These are phyloP conservation scores for Didymella segeticola DNA, from an alignment of 2,329 filamentous ascomycete species.

Conservation along the genomic window DNA sequence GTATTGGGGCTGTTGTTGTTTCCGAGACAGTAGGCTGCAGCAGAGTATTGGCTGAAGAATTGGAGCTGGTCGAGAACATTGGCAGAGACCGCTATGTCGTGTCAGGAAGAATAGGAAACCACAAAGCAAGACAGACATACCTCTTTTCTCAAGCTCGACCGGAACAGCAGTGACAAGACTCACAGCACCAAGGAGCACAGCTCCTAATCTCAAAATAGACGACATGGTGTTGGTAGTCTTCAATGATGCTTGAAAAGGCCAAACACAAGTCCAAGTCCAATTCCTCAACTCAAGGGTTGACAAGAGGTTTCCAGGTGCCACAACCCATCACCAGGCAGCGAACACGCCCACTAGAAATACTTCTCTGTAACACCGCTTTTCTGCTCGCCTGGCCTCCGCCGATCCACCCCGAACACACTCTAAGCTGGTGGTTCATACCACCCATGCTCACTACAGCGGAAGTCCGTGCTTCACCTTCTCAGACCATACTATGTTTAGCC, in stretches of 20 bases:
- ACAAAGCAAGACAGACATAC: slow-evolving; percentile 20
- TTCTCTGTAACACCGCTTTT: slow-evolving; percentile 1
- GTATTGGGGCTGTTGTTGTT: slow-evolving; percentile 56
- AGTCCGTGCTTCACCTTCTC: slow-evolving; percentile 14
- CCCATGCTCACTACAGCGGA: slow-evolving; percentile 8
- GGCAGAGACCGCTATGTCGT: slow-evolving; percentile 46
- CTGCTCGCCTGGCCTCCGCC: not conserved
- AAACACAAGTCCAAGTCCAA: not conserved
- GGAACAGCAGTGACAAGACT: slow-evolving; percentile 35
- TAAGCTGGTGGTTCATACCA: slow-evolving; percentile 9
- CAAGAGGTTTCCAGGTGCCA: not conserved
- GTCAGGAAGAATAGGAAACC: not conserved
- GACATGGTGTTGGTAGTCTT: slow-evolving; percentile 18
- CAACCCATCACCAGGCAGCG: slow-evolving; percentile 6
- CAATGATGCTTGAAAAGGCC: slow-evolving; percentile 2
- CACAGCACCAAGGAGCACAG: slow-evolving; percentile 29
- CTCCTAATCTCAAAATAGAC: slow-evolving; percentile 25
- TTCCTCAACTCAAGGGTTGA: slow-evolving; percentile 1
- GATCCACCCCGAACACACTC: slow-evolving; percentile 4
- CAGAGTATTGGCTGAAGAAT: slow-evolving; percentile 60
- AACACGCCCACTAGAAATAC: slow-evolving; percentile 9
- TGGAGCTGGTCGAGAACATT: slow-evolving; percentile 51
- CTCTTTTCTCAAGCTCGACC: slow-evolving; percentile 36
- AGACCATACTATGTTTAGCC: slow-evolving; percentile 14
- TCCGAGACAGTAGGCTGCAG: slow-evolving; percentile 59